Percentiles rank a stretch among this genome's conserved stretches.
These are phyloP conservation scores for Pleodorina starrii DNA, from an alignment of 139 green algal species.

Conservation along the genomic window DNA sequence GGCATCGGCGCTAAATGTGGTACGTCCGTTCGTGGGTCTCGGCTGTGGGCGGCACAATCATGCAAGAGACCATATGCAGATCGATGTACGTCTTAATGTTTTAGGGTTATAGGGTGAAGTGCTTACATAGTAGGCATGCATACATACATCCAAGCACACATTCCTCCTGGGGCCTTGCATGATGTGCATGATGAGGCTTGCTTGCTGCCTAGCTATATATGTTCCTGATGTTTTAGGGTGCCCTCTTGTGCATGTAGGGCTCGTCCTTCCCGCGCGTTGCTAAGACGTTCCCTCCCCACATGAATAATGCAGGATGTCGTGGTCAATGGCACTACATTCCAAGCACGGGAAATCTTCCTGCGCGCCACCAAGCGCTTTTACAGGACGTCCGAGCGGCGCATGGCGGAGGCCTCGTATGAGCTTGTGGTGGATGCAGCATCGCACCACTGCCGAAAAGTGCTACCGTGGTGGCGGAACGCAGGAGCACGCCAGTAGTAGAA, in stretches of 20 bases:
- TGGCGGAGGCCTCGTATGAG: background rate
- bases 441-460: background rate
- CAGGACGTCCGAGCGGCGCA: background rate
- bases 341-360: background rate
- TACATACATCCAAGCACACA: background rate
- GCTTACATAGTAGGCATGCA: background rate
- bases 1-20: background rate
- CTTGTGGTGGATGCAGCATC: background rate
- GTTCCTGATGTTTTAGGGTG: no score
- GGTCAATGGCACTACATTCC: background rate
- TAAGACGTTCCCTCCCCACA: no score
- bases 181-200: no score
- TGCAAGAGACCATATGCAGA: no score
- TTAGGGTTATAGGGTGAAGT: background rate
- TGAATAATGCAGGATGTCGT: background rate
- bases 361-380: background rate
- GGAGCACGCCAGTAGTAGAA: no score
- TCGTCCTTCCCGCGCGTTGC: no score
- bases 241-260: no score
- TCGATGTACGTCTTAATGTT: no score
- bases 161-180: no score
- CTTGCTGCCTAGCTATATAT: no score
- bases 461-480: background rate
- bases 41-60: no score
- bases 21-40: no score